Base-by-base conservation (phyloP, 345 rosid species). In the Salix koriyanagi region DNA sequence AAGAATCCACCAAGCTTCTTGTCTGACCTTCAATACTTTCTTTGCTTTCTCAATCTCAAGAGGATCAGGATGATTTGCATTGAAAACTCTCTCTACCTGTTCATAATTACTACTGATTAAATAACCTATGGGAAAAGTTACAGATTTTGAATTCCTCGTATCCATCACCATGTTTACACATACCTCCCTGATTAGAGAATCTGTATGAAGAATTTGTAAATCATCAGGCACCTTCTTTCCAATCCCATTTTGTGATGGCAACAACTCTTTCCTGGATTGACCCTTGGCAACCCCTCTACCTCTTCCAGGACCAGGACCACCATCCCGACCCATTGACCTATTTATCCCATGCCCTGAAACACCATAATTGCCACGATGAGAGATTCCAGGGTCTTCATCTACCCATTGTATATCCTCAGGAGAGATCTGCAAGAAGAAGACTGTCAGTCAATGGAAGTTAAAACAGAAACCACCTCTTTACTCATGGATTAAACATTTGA, bases 361-460 rank as follows among this genome's bases (percentile, higher is more conserved):
- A 75, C 86, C 85, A 75, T 83, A 80, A 83, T 84, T 79, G 72
- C 87, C 87, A 23, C 82, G 90, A 77, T 83, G 90, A 82, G 88
- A 81, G 50, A 87, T 69, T 50, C 86, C 86, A 78, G 90, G 92
- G 75, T 87, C 92, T 39, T 88, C 93, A 3, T 79, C 85, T 61
- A 80, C 86, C 97, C 97, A 93, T 82, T 88, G 91, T 76, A 93
- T 89, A 82, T 93, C 97, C 75, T 89, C 92, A 9, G 89, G 87
- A 77, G 94, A 89, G 78, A 93, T 93, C 97, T 93, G 87, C 68
- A 67, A 44, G 13, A 76, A n/a, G 15, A 32, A 41, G 26, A n/a
- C n/a, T n/a, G n/a, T n/a, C 25, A 67, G 67, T 73, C 52, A 71
- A 32, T 28, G 19, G 21, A 62, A 64, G 25, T 21, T 6, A 67